These are phyloP conservation scores for Papiliotrema laurentii DNA, from an alignment of 1,284 basidiomycete species.

Conservation along the genomic window DNA sequence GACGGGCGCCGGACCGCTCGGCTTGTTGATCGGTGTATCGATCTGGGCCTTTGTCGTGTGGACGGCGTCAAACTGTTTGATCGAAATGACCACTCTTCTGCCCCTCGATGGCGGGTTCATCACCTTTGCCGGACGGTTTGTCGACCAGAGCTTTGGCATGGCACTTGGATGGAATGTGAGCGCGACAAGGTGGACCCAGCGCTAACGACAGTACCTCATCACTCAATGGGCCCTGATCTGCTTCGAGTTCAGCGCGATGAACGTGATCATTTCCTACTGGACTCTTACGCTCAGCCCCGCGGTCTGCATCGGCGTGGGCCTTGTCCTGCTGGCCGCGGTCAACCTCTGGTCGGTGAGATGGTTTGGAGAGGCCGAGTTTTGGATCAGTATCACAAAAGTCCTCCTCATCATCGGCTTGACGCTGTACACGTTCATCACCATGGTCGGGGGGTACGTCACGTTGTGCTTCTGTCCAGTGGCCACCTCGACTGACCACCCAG, in stretches of 20 bases:
- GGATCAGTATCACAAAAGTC: constrained; percentile 31
- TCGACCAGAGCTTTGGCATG: constrained; percentile 19
- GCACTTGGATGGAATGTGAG: constrained; percentile 20
- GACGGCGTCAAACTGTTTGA: constrained; percentile 19
- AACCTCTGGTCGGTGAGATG: constrained; percentile 25
- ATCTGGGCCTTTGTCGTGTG: constrained; percentile 17
- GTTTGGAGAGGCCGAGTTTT: constrained; percentile 33
- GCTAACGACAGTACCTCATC: constrained; percentile 12
- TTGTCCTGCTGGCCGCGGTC: constrained; percentile 18
- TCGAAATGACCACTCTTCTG: constrained; percentile 23
- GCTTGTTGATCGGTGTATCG: constrained; percentile 20
- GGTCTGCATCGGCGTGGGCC: constrained; percentile 19
- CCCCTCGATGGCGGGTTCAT: constrained; percentile 24
- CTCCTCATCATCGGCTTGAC: constrained; percentile 31
- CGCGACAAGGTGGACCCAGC: background rate
- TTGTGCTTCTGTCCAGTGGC: background rate
- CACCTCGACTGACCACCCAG: background rate
- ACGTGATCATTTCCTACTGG: constrained; percentile 32
- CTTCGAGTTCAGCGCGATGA: constrained; percentile 25
- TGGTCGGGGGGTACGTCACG: constrained; percentile 29
- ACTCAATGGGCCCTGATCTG: constrained; percentile 20
- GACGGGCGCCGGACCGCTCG: constrained; percentile 22
- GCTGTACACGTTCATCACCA: constrained; percentile 37
- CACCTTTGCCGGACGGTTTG: constrained; percentile 16
- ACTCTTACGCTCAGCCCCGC: constrained; percentile 19